These are phyloP conservation scores for Termitomyces sp. DNA, from an alignment of 768 basidiomycete genomes.

Conservation along the genomic window DNA sequence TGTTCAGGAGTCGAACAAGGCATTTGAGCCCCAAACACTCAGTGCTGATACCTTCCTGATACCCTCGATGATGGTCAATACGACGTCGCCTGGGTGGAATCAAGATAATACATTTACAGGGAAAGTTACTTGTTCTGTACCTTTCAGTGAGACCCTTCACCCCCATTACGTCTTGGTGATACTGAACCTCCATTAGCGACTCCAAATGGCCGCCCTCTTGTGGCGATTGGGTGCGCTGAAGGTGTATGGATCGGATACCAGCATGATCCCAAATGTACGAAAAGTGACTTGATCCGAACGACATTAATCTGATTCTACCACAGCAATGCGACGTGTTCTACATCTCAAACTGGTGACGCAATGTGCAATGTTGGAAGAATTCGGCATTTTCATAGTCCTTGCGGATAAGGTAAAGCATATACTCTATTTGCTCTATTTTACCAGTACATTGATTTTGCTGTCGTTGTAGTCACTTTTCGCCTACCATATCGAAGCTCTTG, in stretches of 20 bases:
- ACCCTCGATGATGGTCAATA: constrained; percentile 51
- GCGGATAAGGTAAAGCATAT: constrained; percentile 76
- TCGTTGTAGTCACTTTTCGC: constrained; percentile 79
- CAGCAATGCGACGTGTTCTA: constrained; percentile 89
- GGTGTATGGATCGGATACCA: constrained; percentile 98
- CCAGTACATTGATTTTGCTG: not conserved
- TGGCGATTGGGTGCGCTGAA: constrained; percentile 92
- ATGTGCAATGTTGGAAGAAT: constrained; percentile 93
- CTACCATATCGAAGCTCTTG: constrained; percentile 93
- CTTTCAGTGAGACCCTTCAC: constrained; percentile 67
- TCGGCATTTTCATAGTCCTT: constrained; percentile 92
- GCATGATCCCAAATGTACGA: constrained; percentile 78
- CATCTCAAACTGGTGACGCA: constrained; percentile 94
- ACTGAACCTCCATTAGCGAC: constrained; percentile 49
- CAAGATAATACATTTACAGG: constrained; percentile 71
- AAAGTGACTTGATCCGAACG: not conserved
- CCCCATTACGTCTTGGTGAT: not conserved
- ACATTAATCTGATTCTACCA: not conserved
- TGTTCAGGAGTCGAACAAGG: constrained; percentile 91
- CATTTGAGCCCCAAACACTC: constrained; percentile 88
- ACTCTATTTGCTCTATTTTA: not conserved
- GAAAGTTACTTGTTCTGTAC: constrained; percentile 92
- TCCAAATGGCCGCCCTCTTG: constrained; percentile 76
- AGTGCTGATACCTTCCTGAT: constrained; percentile 86
- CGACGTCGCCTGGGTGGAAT: constrained; percentile 57